Evolutionary conservation across 257 asterid genomes (phyloP).

Genomic region (Solanum neorickii): DNA sequence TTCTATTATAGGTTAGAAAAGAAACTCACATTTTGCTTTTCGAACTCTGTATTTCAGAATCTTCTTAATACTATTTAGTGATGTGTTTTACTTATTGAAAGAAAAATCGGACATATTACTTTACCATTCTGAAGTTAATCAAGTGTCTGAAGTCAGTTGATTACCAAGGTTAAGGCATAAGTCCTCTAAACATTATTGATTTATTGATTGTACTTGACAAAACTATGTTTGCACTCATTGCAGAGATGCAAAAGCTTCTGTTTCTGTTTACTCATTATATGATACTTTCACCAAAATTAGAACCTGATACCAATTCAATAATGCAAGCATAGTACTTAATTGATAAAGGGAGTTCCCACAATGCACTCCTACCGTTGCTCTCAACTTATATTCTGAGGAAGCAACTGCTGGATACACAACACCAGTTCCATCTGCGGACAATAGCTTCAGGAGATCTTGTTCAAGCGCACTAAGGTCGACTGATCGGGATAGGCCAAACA

Average conservation of each 20-base stretch:
- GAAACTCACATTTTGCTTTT: not conserved
- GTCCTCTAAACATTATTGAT: not conserved
- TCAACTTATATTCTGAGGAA: slow-evolving; percentile 64
- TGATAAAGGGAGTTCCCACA: not conserved
- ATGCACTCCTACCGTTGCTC: slow-evolving; percentile 59
- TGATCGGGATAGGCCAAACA: slow-evolving; percentile 69
- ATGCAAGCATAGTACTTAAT: not conserved
- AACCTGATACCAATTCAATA: not conserved
- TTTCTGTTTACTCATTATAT: not conserved
- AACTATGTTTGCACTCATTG: not conserved
- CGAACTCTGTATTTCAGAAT: not conserved
- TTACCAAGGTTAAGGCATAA: not conserved
- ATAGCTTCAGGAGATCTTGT: slow-evolving; percentile 49
- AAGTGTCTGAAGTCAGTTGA: not conserved
- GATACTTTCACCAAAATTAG: not conserved
- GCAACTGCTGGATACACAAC: slow-evolving; percentile 50
- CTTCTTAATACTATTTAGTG: not conserved
- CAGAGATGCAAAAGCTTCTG: not conserved
- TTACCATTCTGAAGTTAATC: not conserved
- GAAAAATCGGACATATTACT: not conserved
- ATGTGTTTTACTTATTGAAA: not conserved
- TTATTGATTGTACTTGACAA: not conserved
- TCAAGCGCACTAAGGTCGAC: slow-evolving; percentile 64
- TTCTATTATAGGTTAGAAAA: not conserved
- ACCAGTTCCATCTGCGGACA: slow-evolving; percentile 38